A percentile compares a stretch with the other conserved stretches of the same genome.
phyloP scores from a whole-genome alignment of 768 basidiomycete genomes.

The Gyrodon lividus region DNA sequence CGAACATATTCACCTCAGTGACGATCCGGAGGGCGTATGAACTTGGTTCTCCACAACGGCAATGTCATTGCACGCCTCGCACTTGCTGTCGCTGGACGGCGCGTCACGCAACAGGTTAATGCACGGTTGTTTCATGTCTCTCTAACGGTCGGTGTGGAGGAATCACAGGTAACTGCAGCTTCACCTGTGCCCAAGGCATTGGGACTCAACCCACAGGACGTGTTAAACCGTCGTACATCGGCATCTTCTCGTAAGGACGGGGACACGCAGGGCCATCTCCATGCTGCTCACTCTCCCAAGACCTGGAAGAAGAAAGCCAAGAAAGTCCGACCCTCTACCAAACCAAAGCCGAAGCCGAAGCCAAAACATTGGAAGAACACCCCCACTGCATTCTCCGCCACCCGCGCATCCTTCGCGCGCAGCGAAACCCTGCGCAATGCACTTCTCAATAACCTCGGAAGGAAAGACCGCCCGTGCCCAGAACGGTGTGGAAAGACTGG shows the following conservation, averaged over 20 bases:
- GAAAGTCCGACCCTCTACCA: background rate
- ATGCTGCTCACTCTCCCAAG: too few species aligned
- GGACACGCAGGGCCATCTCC: too few species aligned
- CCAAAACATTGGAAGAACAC: background rate
- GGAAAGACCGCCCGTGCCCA: background rate
- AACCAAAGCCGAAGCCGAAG: background rate
- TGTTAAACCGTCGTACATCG: too few species aligned
- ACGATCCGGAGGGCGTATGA: background rate
- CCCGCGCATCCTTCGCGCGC: background rate
- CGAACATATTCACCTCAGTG: background rate
- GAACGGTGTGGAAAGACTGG: background rate
- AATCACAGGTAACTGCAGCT: background rate
- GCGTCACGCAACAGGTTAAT: slow-evolving; percentile 15
- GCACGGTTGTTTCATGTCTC: slow-evolving; percentile 12
- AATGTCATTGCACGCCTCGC: slow-evolving; percentile 12
- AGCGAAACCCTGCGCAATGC: background rate
- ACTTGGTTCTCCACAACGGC: background rate
- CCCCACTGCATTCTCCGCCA: background rate
- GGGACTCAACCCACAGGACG: background rate
- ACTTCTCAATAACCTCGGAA: background rate
- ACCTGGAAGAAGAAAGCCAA: background rate
- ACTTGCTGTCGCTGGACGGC: slow-evolving; percentile 14
- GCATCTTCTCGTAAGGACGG: too few species aligned
- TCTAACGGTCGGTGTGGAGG: background rate
- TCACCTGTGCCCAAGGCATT: background rate